Evolutionary conservation across 768 basidiomycete species (phyloP).

Genomic region (Termitomyces sp.): DNA sequence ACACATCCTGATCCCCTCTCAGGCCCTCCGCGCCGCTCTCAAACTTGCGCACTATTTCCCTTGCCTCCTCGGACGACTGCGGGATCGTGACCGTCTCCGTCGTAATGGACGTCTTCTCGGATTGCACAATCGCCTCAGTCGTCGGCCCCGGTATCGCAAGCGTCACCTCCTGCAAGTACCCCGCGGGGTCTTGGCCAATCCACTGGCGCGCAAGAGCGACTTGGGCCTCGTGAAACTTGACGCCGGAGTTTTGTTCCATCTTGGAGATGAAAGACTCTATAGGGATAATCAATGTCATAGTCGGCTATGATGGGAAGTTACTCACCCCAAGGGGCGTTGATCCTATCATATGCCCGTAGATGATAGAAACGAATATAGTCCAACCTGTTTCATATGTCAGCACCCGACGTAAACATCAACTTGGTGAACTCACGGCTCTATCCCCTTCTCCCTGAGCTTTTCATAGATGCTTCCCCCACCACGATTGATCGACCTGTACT

Average conservation of each 20-base stretch:
- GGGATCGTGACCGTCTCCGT: constrained; percentile 68
- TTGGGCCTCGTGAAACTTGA: constrained; percentile 82
- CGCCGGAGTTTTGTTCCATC: constrained; percentile 71
- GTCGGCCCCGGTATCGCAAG: constrained; percentile 53
- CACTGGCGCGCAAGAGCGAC: constrained; percentile 78
- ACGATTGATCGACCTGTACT: constrained; percentile 86
- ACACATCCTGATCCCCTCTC: constrained; percentile 56
- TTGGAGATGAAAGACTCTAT: constrained; percentile 45
- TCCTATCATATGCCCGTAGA: constrained; percentile 85
- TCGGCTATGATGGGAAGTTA: neutral
- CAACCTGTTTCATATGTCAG: constrained; percentile 32
- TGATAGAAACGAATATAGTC: constrained; percentile 93
- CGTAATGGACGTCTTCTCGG: constrained; percentile 45
- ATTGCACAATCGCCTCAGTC: constrained; percentile 40
- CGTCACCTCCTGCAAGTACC: constrained; percentile 46
- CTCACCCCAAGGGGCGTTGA: constrained; percentile 70
- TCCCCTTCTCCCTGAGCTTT: constrained; percentile 68
- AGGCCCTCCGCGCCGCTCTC: constrained; percentile 56
- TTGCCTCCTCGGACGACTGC: constrained; percentile 52
- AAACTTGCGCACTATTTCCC: constrained; percentile 39
- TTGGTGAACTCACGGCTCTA: constrained; percentile 60
- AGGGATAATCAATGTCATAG: neutral
- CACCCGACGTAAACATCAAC: neutral
- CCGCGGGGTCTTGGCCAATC: constrained; percentile 47
- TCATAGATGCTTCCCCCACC: constrained; percentile 87